These are phyloP conservation scores for Chaetoceros tenuissimus DNA, from an alignment of 108 stramenopile genomes.

Conservation along the genomic window DNA sequence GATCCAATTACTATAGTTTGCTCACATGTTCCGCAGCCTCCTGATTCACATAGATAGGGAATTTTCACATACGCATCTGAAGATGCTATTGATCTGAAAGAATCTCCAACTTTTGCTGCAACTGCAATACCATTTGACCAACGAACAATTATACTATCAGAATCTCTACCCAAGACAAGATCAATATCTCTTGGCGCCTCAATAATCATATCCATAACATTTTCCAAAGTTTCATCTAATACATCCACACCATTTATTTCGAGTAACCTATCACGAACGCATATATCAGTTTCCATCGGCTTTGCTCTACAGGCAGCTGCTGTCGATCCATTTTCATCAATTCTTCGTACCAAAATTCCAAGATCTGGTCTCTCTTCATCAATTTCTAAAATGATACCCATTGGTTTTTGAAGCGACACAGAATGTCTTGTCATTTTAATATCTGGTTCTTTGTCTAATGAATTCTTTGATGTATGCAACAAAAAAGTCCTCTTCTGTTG, in stretches of 20 bases:
- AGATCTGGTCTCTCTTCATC: background rate
- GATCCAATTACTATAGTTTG: background rate
- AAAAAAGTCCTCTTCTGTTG: no score
- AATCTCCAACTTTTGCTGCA: background rate
- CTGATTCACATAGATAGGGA: background rate
- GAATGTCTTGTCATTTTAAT: no score
- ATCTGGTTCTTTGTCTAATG: no score
- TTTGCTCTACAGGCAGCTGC: background rate
- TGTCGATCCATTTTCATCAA: background rate
- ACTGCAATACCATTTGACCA: background rate
- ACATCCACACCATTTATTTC: background rate
- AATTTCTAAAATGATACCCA: background rate
- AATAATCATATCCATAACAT: background rate
- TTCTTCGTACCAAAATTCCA: background rate
- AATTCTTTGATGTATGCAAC: no score
- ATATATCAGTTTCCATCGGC: background rate
- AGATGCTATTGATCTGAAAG: background rate
- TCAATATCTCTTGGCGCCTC: background rate
- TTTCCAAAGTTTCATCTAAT: background rate
- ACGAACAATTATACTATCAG: background rate
- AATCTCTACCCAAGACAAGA: background rate
- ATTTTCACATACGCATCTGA: background rate
- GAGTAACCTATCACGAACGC: background rate
- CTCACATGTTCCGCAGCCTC: background rate
- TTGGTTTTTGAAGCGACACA: background rate